Evolutionary conservation across 306 rosid genomes (phyloP).

Genomic region (Trifolium pratense): DNA sequence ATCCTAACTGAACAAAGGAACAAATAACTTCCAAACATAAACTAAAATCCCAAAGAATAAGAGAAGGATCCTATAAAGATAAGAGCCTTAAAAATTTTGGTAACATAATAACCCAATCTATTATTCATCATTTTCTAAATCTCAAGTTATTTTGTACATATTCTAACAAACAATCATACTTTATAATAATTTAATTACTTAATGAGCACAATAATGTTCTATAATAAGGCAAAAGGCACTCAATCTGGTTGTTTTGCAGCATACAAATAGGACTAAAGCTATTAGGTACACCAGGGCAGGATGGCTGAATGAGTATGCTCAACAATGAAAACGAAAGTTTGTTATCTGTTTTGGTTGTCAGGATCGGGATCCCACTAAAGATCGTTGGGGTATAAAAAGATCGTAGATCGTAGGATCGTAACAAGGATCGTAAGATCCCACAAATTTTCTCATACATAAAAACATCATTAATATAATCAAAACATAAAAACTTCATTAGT

Average conservation of each 20-base stretch:
- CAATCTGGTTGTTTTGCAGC: slow-evolving; percentile 12
- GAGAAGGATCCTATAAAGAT: neutral
- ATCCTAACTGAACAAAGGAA: slow-evolving; percentile 17
- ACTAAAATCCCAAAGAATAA: slow-evolving; percentile 8
- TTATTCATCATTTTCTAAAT: slow-evolving; percentile 12
- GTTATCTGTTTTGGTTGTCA: too few relatives aligned
- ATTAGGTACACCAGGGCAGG: slow-evolving; percentile 4
- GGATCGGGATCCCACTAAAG: too few relatives aligned
- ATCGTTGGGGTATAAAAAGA: too few relatives aligned
- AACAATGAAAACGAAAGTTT: slow-evolving; percentile 28
- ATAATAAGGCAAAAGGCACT: slow-evolving; percentile 26
- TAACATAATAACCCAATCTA: neutral
- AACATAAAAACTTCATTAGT: too few relatives aligned
- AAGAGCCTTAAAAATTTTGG: neutral
- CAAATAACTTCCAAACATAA: slow-evolving; percentile 9
- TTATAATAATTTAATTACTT: slow-evolving; percentile 15
- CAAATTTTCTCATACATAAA: too few relatives aligned
- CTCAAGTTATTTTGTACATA: slow-evolving; percentile 1
- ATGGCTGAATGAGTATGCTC: slow-evolving; percentile 7
- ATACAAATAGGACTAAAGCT: slow-evolving; percentile 29
- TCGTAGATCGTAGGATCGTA: too few relatives aligned
- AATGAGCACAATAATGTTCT: slow-evolving; percentile 22
- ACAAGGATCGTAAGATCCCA: too few relatives aligned
- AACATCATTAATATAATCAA: too few relatives aligned
- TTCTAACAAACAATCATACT: slow-evolving; percentile 31